A percentile compares a stretch with the other conserved stretches of the same genome.
These are phyloP conservation scores for Myxozyma nipponensis DNA, from an alignment of 805 yeast species.

Conservation along the genomic window DNA sequence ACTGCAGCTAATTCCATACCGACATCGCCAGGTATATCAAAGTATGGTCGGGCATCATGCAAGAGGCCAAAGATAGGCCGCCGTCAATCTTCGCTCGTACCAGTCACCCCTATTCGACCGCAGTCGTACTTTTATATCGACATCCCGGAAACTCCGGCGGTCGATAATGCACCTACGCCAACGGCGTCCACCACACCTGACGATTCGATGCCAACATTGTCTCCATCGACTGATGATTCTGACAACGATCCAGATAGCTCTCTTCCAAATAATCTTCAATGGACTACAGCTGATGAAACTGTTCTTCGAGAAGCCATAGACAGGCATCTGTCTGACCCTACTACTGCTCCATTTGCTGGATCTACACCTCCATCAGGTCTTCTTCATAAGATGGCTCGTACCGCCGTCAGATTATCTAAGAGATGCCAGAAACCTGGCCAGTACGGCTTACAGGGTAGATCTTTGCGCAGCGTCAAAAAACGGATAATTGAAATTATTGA, in stretches of 20 bases:
- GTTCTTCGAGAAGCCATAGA: slow-evolving; percentile 14
- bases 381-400: slow-evolving; percentile 11
- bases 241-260: slow-evolving; percentile 9
- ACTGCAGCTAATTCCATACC: slow-evolving; percentile 1
- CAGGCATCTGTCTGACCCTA: slow-evolving; percentile 14
- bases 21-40: background rate
- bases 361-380: slow-evolving; percentile 13
- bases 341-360: slow-evolving; percentile 19
- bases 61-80: no score
- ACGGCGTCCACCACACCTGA: background rate
- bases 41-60: no score
- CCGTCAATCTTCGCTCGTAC: background rate
- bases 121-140: background rate
- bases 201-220: background rate
- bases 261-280: background rate
- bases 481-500: slow-evolving; percentile 2
- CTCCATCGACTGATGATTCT: background rate
- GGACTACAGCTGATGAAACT: slow-evolving; percentile 7
- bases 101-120: background rate
- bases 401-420: slow-evolving; percentile 5
- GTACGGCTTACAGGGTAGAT: slow-evolving; percentile 1
- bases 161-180: background rate
- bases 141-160: background rate
- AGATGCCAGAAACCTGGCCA: background rate
- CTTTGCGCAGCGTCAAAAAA: slow-evolving; percentile 1